Evolutionary conservation across 805 yeast genomes (phyloP), one percentile per base, ranked within the genome.

Genomic region (Wilhelminamyces savonicus): DNA sequence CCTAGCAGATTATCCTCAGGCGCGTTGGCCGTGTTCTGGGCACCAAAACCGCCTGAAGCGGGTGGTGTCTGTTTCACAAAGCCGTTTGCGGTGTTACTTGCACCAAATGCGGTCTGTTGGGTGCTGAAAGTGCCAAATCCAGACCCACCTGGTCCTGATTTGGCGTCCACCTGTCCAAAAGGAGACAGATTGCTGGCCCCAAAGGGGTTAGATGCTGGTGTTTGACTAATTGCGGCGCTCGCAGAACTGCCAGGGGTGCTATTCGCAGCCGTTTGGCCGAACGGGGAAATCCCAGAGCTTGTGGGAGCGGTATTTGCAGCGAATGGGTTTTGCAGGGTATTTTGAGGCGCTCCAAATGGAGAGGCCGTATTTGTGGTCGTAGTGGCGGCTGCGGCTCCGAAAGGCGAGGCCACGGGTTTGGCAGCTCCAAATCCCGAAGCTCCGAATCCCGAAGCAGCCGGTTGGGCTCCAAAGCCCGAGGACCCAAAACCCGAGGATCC

Each of bases 381-480:
- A 13, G 35, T 16, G 30, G 34, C 25, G 26, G 31, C 9, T 13
- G 31, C 28, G 21, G 35, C 10, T 5, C 41, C 44, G 26, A 32
- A 36, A 12, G 36, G 30, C 12, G 32, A 14, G 14, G 9, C 23
- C 22, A 13, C 10, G 10, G 35, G 16, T 9, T 25, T 27, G 4
- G 40, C 44, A 33, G 32, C 16, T 3, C 43, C 51, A 34, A 44
- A 43, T 10, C 37, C 48, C 14, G 36, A 19, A 15, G 39, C 19
- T 5, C 45, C 42, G 27, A 21, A 35, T 13, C 32, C 34, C 13
- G 36, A 23, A 14, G 27, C 16, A 10, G 23, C 21, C 18, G 15
- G 9, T 7, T 30, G 23, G 13, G 17, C 13, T n/a, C 40, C 37
- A 30, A 37, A 37, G 5, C 36, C 38, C 11, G 37, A 18, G 16